Evolutionary conservation across 805 yeast genomes (phyloP).

Genomic region (Aciculoconidium aculeatum): DNA sequence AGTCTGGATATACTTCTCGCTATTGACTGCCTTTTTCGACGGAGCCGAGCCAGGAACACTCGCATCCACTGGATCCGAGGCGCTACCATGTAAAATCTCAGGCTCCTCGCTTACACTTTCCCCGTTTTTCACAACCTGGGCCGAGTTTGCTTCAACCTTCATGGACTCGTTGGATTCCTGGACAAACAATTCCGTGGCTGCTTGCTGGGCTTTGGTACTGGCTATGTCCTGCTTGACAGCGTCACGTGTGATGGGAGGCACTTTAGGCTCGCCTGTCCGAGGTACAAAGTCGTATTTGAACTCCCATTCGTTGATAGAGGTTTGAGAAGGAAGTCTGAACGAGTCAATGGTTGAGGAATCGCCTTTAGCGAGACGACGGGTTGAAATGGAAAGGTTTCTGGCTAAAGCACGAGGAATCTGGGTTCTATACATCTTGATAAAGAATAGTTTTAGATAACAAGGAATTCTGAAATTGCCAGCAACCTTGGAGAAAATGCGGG

Average conservation of each 20-base stretch:
- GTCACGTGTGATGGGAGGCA: conserved; percentile 42
- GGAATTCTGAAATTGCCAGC: too few relatives aligned
- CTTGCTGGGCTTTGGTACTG: conserved; percentile 31
- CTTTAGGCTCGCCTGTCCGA: conserved; percentile 33
- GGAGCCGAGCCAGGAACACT: conserved; percentile 7
- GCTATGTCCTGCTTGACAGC: conserved; percentile 46
- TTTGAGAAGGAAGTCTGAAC: conserved; percentile 44
- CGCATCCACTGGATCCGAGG: conserved; percentile 30
- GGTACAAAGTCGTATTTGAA: conserved; percentile 43
- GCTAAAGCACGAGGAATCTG: conserved; percentile 1
- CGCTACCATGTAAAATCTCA: conserved; percentile 34
- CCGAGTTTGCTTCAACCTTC: conserved; percentile 40
- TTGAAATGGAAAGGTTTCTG: conserved; percentile 5
- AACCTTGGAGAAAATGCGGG: too few relatives aligned
- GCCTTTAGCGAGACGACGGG: conserved; percentile 38
- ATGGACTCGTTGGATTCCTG: conserved; percentile 29
- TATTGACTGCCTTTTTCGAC: conserved; percentile 27
- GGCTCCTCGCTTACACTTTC: conserved; percentile 33
- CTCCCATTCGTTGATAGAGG: conserved; percentile 45
- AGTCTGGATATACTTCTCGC: conserved; percentile 35
- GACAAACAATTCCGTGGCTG: conserved; percentile 32
- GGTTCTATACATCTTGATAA: too few relatives aligned
- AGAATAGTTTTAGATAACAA: too few relatives aligned
- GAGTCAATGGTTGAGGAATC: conserved; percentile 56
- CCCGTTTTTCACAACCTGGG: conserved; percentile 39